Evolutionary conservation across 352 stramenopile species (phyloP).

Genomic region (Plasmopara halstedii): DNA sequence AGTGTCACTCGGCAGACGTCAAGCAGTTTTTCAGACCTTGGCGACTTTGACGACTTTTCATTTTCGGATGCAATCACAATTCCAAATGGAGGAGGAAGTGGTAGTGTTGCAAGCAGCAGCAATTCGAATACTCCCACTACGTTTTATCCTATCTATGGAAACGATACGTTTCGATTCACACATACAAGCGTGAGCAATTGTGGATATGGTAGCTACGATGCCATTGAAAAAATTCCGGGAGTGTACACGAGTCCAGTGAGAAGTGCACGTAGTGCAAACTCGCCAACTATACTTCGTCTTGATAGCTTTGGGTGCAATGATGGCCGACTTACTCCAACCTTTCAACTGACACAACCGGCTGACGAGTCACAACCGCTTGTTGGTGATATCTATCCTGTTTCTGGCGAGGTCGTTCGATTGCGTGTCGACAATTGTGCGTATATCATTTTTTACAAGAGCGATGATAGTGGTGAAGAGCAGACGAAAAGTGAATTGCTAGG

Average conservation of each 20-base stretch:
- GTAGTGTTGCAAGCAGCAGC: constrained; percentile 24
- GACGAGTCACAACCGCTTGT: constrained; percentile 62
- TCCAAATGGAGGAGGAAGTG: constrained; percentile 19
- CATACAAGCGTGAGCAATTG: constrained; percentile 44
- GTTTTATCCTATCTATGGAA: constrained; percentile 77
- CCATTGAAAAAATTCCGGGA: constrained; percentile 24
- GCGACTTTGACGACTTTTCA: constrained; percentile 79
- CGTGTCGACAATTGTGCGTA: constrained; percentile 73
- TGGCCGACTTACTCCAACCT: constrained; percentile 53
- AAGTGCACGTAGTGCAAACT: constrained; percentile 23
- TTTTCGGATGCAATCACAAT: constrained; percentile 52
- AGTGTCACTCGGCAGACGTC: constrained; percentile 71
- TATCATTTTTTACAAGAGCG: constrained; percentile 86
- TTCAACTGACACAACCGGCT: constrained; percentile 36
- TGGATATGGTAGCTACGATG: constrained; percentile 34
- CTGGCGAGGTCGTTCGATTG: constrained; percentile 62
- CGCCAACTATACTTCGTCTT: constrained; percentile 25
- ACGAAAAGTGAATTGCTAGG: constrained; percentile 33
- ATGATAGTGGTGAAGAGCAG: constrained; percentile 39
- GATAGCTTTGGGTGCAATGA: constrained; percentile 29
- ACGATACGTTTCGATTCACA: constrained; percentile 57
- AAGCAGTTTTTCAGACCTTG: constrained; percentile 83
- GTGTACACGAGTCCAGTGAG: constrained; percentile 26
- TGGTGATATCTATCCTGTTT: constrained; percentile 59
- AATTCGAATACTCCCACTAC: constrained; percentile 38